phyloP scores from a whole-genome alignment of 1,284 basidiomycete species.

The Caloboletus inedulis region DNA sequence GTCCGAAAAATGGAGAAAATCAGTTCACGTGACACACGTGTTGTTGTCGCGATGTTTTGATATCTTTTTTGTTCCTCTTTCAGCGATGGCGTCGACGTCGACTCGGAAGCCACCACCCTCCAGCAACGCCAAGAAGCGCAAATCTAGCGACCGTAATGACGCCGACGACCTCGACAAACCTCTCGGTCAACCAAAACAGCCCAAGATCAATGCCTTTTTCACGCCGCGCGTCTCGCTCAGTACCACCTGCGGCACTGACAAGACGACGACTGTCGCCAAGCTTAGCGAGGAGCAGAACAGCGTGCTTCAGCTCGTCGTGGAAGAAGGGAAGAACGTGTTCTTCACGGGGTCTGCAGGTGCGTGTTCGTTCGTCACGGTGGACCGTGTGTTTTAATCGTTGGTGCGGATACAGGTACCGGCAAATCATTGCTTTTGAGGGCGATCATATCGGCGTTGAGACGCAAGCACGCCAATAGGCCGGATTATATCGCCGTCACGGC shows the following conservation, averaged over 20 bases:
- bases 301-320: conserved; percentile 45
- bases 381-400: no score
- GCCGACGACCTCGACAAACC: conserved; percentile 22
- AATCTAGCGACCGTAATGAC: conserved; percentile 31
- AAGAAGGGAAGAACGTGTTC: conserved; percentile 48
- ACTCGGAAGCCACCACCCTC: conserved; percentile 13
- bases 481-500: conserved; percentile 77
- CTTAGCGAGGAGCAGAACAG: conserved; percentile 44
- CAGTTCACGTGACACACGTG: conserved; percentile 27
- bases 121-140: conserved; percentile 39
- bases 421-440: conserved; percentile 77
- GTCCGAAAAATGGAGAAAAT: conserved; percentile 9
- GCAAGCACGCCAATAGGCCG: conserved; percentile 54
- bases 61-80: not conserved
- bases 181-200: conserved; percentile 32
- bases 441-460: conserved; percentile 65
- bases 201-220: conserved; percentile 45
- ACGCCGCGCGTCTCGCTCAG: conserved; percentile 39
- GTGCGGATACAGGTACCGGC: conserved; percentile 58
- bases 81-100: conserved; percentile 13
- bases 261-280: conserved; percentile 34
- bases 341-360: conserved; percentile 53
- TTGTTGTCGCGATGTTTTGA: conserved; percentile 17
- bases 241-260: conserved; percentile 29
- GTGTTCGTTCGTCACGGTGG: conserved; percentile 6